These are phyloP conservation scores for Xylariaceae sp. DNA, from an alignment of 2,329 filamentous ascomycete genomes.

Conservation along the genomic window DNA sequence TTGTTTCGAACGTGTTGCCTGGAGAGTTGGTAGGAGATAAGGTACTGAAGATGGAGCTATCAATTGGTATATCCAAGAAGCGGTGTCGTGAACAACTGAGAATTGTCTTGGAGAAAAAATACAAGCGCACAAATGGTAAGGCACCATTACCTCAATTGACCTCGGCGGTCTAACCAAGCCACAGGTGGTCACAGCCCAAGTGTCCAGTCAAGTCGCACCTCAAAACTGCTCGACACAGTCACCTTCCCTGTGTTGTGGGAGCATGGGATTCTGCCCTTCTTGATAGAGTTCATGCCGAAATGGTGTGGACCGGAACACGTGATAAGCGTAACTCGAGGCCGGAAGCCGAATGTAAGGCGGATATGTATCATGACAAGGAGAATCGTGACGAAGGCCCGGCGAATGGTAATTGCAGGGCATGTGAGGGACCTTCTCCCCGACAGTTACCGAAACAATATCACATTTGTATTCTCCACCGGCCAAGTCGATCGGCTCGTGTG, in stretches of 20 bases:
- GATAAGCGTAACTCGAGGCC: constrained; percentile 37
- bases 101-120: constrained; percentile 33
- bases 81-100: constrained; percentile 35
- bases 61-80: constrained; percentile 32
- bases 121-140: constrained; percentile 17
- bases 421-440: constrained; percentile 40
- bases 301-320: constrained; percentile 40
- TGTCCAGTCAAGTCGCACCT: constrained; percentile 24
- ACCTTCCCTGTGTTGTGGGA: constrained; percentile 42
- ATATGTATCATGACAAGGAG: constrained; percentile 40
- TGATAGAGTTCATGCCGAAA: constrained; percentile 38
- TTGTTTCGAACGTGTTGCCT: no score
- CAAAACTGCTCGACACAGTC: constrained; percentile 30
- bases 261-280: constrained; percentile 41
- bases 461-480: constrained; percentile 38
- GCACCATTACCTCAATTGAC: background rate
- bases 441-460: constrained; percentile 26
- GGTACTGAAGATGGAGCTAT: constrained; percentile 26
- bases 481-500: constrained; percentile 36
- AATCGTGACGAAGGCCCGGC: constrained; percentile 33
- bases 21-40: constrained; percentile 17
- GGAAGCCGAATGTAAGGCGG: constrained; percentile 31
- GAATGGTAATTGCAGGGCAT: constrained; percentile 37
- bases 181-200: constrained; percentile 32
- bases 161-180: constrained; percentile 4